Base-by-base conservation (phyloP, 805 yeast genomes). In the Yamadazyma tumulicola region DNA sequence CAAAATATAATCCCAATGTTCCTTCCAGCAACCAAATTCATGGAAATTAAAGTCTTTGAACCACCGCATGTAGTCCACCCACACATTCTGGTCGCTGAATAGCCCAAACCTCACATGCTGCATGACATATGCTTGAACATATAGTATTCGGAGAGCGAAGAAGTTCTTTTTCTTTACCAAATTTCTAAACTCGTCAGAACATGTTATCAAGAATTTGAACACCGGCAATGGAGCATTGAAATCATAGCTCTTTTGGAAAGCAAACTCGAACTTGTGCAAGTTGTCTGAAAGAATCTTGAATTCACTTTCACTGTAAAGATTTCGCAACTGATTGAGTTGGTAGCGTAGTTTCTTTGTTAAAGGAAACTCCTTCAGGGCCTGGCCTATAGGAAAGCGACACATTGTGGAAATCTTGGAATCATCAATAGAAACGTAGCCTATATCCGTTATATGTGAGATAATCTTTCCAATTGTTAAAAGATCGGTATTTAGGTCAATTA, bases 401-500 rank as follows among this genome's bases (percentile, higher is more conserved):
- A 35, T 16, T n/a, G 20, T 31, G 8, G 30, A 19, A 2, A 30
- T 15, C 20, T 19, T 29, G 11, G 38, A 17, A 20, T 35, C 20
- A 5, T 17, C 20, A 6, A 35, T 31, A 4, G 38, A 35, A 18
- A 30, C 3, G 6, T 14, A 22, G 2, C 31, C 15, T 3, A 30
- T 19, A 12, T 35, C 34, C 3, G 34, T 25, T 8, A 35, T 24
- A 18, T 21, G 8, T 3, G 14, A 15, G 3, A 39, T 17, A 19
- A 9, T 35, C 23, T 29, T 19, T 13, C 32, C 30, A 8, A 39
- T 33, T 12, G 38, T 32, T 10, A 39, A 15, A 8, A 39, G 5
- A 26, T 39, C 84, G 4, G 82, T 73, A 31, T 57, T 59, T 1
- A 81, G 67, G 24, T 57, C 53, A 14, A 70, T 47, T 12, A 80